Percentiles rank a stretch among this genome's conserved stretches.
Conservation (phyloP, 2,329 filamentous ascomycete species). For the Xylaria multiplex region DNA sequence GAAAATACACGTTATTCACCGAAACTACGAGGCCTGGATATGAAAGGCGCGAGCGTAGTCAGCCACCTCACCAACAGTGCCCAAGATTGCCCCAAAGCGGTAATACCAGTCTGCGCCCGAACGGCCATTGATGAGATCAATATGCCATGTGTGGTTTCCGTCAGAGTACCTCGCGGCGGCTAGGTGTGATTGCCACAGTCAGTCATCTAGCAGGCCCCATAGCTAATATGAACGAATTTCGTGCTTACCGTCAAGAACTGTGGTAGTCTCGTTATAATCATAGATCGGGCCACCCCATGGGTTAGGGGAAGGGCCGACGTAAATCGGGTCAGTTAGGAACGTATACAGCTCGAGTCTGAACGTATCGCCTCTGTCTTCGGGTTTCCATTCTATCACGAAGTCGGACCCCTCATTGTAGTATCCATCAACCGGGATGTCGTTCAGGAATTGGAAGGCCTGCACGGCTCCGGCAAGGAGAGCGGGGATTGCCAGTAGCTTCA, state of each 20-base stretch:
- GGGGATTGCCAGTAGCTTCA: constrained; percentile 25
- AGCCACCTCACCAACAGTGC: constrained; percentile 27
- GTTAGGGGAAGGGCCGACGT: constrained; percentile 9
- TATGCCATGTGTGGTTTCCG: constrained; percentile 23
- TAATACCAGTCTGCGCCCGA: constrained; percentile 26
- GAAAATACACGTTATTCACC: background rate
- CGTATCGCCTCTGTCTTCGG: constrained; percentile 19
- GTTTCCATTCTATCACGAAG: constrained; percentile 21
- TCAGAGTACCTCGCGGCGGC: constrained; percentile 29
- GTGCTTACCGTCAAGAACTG: constrained; percentile 24
- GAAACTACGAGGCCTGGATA: constrained; percentile 14
- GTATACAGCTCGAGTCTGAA: constrained; percentile 28
- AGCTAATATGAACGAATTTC: background rate
- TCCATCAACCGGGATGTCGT: constrained; percentile 28
- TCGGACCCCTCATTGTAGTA: constrained; percentile 24
- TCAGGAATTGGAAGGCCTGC: constrained; percentile 24
- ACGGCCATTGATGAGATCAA: constrained; percentile 27
- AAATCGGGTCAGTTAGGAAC: constrained; percentile 19
- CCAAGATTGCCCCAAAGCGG: constrained; percentile 25
- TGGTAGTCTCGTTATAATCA: constrained; percentile 27
- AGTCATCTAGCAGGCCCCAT: background rate
- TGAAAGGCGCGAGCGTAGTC: constrained; percentile 28
- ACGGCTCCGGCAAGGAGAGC: constrained; percentile 22
- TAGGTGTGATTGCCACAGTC: constrained; percentile 4
- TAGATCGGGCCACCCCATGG: constrained; percentile 7